Evolutionary conservation across 495 filamentous ascomycete genomes (phyloP), one percentile per base, ranked within the genome.

Genomic region (Penicillium cinerascens): DNA sequence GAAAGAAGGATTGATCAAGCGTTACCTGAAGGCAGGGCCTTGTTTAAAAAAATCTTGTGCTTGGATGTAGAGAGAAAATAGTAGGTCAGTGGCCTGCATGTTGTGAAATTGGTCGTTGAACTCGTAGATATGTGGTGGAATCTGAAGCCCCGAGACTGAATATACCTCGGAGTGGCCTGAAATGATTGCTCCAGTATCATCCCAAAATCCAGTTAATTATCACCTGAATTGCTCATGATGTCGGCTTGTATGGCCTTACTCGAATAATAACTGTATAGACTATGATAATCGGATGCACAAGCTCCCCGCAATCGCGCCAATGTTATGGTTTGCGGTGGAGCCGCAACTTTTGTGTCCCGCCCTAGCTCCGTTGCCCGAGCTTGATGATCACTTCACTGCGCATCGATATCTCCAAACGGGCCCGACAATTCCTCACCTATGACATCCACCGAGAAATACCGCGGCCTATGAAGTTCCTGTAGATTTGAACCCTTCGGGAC

Each of bases 241-340:
- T 33, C 3, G 11, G 13, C 3, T 3, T 9, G 4, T 29, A 33
- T 11, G 13, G 0, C 4, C 29, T 39, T 1, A 9, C 7, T 17
- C 7, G 6, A 20, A 2, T 6, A 6, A 18, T 25, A 18, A 9
- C 10, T 38, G n/a, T 41, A 9, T 29, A 39, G 37, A 39, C 18
- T 17, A 33, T 11, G 29, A 33, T 39, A 7, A 4, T 51, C 13
- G 25, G 3, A 36, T 20, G 29, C 27, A 47, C 9, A 4, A 20
- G 44, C 36, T 48, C 40, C 33, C 23, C 33, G 44, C 44, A 42
- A 29, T 48, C 33, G 44, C 44, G 43, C 29, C 51, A 33, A 27
- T 42, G n/a, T 44, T 43, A 3, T 60, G 57, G 50, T 59, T 59
- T 38, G 48, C 44, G 10, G 40, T 47, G 37, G 47, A 52, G 47